Evolutionary conservation across 108 stramenopile genomes (phyloP).

Genomic region (Tribonema minus): DNA sequence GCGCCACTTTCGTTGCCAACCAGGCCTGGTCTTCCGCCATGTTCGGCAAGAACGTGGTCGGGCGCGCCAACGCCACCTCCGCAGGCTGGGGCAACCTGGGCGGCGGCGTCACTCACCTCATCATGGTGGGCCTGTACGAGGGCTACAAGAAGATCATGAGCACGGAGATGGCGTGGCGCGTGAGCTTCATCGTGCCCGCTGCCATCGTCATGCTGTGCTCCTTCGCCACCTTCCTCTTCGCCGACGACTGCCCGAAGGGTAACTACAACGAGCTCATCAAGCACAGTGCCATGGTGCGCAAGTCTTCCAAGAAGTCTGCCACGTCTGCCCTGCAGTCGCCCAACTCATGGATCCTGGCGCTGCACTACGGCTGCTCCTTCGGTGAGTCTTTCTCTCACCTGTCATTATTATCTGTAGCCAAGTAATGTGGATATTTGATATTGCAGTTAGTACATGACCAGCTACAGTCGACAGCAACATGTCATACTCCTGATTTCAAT

Average conservation of each 20-base stretch:
- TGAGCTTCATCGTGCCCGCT: slow-evolving; percentile 69
- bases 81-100: too few relatives aligned
- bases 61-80: slow-evolving; percentile 75
- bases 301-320: not conserved
- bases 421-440: too few relatives aligned
- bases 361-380: slow-evolving; percentile 82
- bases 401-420: too few relatives aligned
- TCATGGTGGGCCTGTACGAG: too few relatives aligned
- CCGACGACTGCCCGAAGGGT: slow-evolving; percentile 80
- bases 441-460: too few relatives aligned
- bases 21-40: slow-evolving; percentile 74
- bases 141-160: too few relatives aligned
- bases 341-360: slow-evolving; percentile 65
- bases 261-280: slow-evolving; percentile 69
- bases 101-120: slow-evolving; percentile 66
- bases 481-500: too few relatives aligned
- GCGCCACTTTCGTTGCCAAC: slow-evolving; percentile 74
- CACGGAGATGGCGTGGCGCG: slow-evolving; percentile 62
- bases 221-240: slow-evolving; percentile 9
- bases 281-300: slow-evolving; percentile 63
- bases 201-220: slow-evolving; percentile 43
- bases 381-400: too few relatives aligned
- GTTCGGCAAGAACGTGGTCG: slow-evolving; percentile 74
- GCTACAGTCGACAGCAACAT: too few relatives aligned
- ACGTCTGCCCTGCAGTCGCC: not conserved